Evolutionary conservation across 768 basidiomycete species (phyloP).

Genomic region (Lactifluus piperatus): DNA sequence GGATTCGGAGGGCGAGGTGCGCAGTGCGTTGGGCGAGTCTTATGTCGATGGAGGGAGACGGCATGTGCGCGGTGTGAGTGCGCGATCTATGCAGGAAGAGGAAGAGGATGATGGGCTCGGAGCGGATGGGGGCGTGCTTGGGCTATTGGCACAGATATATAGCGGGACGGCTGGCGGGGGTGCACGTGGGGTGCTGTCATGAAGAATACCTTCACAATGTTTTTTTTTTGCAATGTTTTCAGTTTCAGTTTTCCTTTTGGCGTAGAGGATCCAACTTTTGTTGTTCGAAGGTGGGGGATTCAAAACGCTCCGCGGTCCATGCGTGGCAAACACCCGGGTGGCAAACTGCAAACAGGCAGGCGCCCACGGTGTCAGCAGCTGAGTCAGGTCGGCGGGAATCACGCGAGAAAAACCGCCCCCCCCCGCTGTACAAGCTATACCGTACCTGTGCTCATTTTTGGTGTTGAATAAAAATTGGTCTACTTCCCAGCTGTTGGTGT

Average conservation of each 20-base stretch:
- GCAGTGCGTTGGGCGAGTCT: constrained; percentile 57
- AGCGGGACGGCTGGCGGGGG: constrained; percentile 35
- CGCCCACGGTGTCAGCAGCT: no score
- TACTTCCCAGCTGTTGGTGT: no score
- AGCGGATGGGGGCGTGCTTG: constrained; percentile 78
- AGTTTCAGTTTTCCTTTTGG: background rate
- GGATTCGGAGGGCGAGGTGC: constrained; percentile 46
- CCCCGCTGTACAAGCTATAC: no score
- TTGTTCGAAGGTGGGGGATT: no score
- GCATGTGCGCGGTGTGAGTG: constrained; percentile 27
- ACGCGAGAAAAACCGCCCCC: no score
- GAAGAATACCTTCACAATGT: background rate
- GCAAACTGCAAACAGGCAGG: no score
- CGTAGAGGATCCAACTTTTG: no score
- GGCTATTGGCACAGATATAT: constrained; percentile 82
- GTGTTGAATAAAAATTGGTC: no score
- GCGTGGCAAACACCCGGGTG: no score
- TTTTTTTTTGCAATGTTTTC: background rate
- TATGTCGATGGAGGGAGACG: constrained; percentile 61
- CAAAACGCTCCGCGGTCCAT: no score
- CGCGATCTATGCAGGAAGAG: constrained; percentile 26
- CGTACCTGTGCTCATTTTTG: no score
- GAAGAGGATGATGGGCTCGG: constrained; percentile 47
- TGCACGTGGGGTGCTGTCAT: constrained; percentile 10
- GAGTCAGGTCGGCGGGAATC: no score